Evolutionary conservation across 768 basidiomycete species (phyloP), one percentile per base, ranked within the genome.

Genomic region (Suillus subaureus): DNA sequence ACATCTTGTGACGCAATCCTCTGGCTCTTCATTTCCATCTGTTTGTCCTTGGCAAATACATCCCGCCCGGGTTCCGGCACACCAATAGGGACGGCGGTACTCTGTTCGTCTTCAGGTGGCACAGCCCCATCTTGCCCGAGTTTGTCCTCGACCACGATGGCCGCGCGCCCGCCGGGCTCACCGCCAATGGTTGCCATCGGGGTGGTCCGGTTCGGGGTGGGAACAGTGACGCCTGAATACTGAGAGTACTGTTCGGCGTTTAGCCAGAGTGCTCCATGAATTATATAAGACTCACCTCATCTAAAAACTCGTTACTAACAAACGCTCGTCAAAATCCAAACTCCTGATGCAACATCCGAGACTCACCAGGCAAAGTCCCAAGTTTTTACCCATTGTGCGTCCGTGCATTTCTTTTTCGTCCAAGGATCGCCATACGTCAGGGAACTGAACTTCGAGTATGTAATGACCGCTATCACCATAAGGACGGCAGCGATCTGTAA

Each of bases 291-390:
- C 90, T 67, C 75, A 92, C 91, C 28, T 87, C 80, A 28, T 89
- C 84, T 23, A 80, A 77, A 80, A 91, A 93, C n/a, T 90, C 89
- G 47, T 85, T 80, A 76, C 91, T 91, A 42, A 52, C 37, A 61
- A 52, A 13, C 61, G 42, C 52, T 28, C 26, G 49, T 61, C 40
- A 62, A 45, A 40, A 64, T 16, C 12, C 0, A 21, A 23, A 18
- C 49, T 52, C 33, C 9, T 49, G 58, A 56, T 45, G 18, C 16
- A 56, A 57, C 31, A 15, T 33, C 68, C 31, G 64, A 33, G 21
- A 75, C 85, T 49, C 72, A 89, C 91, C 96, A 99, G 35, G 88
- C 85, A 75, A 99, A 98, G 78, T 99, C 97, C 97, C 97, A 99
- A 6, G 90, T 92, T 80, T 89, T 94, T 47, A 97, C 70, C 94